Percentiles rank a stretch among this genome's conserved stretches.
Conservation (phyloP, 208 protist species). For the Trypanosoma vivax region DNA sequence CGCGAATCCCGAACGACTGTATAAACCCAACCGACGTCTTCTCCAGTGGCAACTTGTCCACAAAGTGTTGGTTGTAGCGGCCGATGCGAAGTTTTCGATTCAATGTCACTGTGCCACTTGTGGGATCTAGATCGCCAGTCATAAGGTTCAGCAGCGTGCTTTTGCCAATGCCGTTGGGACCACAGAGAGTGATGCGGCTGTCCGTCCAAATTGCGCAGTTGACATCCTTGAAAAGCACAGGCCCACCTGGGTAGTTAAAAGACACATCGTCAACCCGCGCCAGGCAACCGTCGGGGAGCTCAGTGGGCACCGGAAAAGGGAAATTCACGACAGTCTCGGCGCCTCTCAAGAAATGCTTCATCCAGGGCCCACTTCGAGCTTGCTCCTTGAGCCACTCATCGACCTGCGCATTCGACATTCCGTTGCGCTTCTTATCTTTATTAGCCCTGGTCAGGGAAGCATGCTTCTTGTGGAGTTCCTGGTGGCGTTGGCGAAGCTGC, state of each 20-base stretch:
- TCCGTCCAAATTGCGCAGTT: slow-evolving; percentile 84
- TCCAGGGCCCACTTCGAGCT: slow-evolving; percentile 62
- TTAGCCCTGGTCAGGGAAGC: slow-evolving; percentile 60
- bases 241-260: slow-evolving; percentile 78
- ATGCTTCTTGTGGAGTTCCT: slow-evolving; percentile 86
- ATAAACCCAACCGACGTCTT: slow-evolving; percentile 88
- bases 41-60: slow-evolving; percentile 87
- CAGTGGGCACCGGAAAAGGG: slow-evolving; percentile 64
- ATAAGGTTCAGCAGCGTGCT: slow-evolving; percentile 90
- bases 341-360: slow-evolving; percentile 70
- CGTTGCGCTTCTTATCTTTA: slow-evolving; percentile 83
- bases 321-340: slow-evolving; percentile 86
- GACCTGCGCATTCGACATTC: slow-evolving; percentile 83
- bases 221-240: slow-evolving; percentile 65
- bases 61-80: slow-evolving; percentile 92
- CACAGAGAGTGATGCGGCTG: slow-evolving; percentile 86
- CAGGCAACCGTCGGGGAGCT: slow-evolving; percentile 79
- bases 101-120: slow-evolving; percentile 49
- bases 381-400: slow-evolving; percentile 75
- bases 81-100: slow-evolving; percentile 83
- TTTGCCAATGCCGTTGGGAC: slow-evolving; percentile 91
- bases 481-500: slow-evolving; percentile 68
- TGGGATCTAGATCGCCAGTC: slow-evolving; percentile 77
- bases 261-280: slow-evolving; percentile 76
- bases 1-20: slow-evolving; percentile 43